A percentile compares a stretch with the other conserved stretches of the same genome.
phyloP scores from a whole-genome alignment of 2,329 filamentous ascomycete species.

The Penicillium sp. region DNA sequence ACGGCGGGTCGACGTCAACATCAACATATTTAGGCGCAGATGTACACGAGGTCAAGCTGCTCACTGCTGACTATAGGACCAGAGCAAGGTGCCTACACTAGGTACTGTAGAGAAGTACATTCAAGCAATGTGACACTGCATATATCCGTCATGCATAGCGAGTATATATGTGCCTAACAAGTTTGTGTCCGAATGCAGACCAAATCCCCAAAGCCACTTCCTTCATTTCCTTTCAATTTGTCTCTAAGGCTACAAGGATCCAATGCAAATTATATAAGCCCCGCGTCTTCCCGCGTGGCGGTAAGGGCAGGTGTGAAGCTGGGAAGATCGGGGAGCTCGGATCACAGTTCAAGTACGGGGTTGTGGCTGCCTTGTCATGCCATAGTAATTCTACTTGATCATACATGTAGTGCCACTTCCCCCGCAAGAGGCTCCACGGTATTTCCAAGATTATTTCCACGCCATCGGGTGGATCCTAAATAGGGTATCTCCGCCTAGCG shows the following conservation, averaged over 20 bases:
- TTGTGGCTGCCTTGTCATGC: background rate
- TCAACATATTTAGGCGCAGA: background rate
- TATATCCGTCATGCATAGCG: background rate
- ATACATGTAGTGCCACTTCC: background rate
- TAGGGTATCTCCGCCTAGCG: conserved; percentile 9
- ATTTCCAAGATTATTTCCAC: conserved; percentile 12
- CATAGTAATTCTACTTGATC: background rate
- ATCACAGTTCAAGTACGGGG: background rate
- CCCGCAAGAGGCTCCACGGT: background rate
- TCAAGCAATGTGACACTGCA: background rate
- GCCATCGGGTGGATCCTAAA: conserved; percentile 7
- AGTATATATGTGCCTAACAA: background rate
- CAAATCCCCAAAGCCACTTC: background rate
- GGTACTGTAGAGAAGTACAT: background rate
- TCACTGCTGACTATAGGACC: background rate
- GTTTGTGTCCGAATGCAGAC: background rate
- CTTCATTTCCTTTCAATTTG: background rate
- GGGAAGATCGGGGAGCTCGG: background rate
- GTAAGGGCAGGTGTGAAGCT: background rate
- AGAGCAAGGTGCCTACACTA: background rate
- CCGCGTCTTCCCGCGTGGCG: conserved; percentile 8
- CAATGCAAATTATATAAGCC: background rate
- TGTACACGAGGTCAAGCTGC: background rate
- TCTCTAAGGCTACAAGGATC: background rate
- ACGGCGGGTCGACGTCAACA: background rate